Evolutionary conservation across 495 filamentous ascomycete species (phyloP), one percentile per base, ranked within the genome.

Genomic region (Acidomyces sp.): DNA sequence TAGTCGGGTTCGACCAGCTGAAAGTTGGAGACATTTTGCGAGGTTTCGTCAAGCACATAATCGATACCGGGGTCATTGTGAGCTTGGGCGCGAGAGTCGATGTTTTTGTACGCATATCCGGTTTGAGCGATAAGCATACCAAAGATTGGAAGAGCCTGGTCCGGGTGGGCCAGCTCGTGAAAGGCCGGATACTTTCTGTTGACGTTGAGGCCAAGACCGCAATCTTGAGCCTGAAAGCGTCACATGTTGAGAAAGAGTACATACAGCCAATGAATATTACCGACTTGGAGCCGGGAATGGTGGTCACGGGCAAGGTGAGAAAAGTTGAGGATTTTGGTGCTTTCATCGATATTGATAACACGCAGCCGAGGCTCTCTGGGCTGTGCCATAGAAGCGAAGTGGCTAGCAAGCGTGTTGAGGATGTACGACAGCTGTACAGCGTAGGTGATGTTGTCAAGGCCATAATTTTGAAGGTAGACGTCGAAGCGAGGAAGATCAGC

Each of bases 131-230:
- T 55, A 71, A 71, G 3, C 96, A 74, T 55, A 65, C 96, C 51
- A 96, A 95, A 60, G 84, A 95, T 34, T 97, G 90, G 90, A 93
- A 93, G 63, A 70, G 79, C n/a, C 61, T 72, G 12, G 94, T 85
- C 63, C 72, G 88, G 46, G 61, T 81, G 24, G 83, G 85, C 53
- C 85, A 95, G 58, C 67, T 97, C 13, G 82, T 97, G 20, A 86
- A 79, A 59, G 90, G 85, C 34, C 82, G 83, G 33, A 66, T 97
- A 52, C 75, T 80, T 18, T 57, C 71, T 3, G 70, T 83, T 3
- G 75, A 92, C 45, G 41, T 62, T 9, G 62, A 61, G 39, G 57
- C 75, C n/a, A 71, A 75, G 41, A 81, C 81, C 51, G 52, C 93
- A 29, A 82, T 90, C 55, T 71, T 97, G 70, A 90, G 75, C 49